phyloP scores from a whole-genome alignment of 148 eudicot species.

The Rhododendron kiyosumense region DNA sequence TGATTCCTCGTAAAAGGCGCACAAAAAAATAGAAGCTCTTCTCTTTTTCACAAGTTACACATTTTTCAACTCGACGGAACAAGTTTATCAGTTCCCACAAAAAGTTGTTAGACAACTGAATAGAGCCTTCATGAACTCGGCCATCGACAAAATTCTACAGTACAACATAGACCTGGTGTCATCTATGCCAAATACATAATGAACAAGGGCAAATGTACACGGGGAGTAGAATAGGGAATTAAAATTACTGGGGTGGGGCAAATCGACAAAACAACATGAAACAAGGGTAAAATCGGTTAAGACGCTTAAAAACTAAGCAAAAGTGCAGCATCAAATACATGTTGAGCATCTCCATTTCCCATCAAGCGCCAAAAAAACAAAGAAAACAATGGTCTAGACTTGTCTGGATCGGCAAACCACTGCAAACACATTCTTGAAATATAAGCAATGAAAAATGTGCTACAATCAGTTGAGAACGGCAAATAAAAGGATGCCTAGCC shows the following conservation, averaged over 20 bases:
- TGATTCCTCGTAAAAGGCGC: not conserved
- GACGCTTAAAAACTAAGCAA: not conserved
- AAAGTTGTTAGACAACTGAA: not conserved
- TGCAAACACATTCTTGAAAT: not conserved
- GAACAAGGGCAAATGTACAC: not conserved
- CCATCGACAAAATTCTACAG: not conserved
- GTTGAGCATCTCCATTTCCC: not conserved
- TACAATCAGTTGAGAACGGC: conserved; percentile 13
- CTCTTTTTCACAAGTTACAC: not conserved
- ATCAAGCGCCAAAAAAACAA: conserved; percentile 2
- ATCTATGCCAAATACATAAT: not conserved
- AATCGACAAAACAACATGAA: not conserved
- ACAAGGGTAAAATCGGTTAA: not conserved
- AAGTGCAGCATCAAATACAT: not conserved
- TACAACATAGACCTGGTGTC: not conserved
- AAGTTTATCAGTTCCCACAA: not conserved
- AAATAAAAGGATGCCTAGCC: conserved; percentile 23
- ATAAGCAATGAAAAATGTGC: not conserved
- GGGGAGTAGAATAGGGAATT: not conserved
- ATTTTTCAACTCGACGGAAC: not conserved
- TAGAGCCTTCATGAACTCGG: not conserved
- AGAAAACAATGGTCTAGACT: not conserved
- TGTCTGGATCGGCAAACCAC: not conserved
- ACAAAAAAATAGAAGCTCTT: not conserved
- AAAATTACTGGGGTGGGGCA: not conserved